Evolutionary conservation across 768 basidiomycete genomes (phyloP).

Genomic region (Tylopilus sp.): DNA sequence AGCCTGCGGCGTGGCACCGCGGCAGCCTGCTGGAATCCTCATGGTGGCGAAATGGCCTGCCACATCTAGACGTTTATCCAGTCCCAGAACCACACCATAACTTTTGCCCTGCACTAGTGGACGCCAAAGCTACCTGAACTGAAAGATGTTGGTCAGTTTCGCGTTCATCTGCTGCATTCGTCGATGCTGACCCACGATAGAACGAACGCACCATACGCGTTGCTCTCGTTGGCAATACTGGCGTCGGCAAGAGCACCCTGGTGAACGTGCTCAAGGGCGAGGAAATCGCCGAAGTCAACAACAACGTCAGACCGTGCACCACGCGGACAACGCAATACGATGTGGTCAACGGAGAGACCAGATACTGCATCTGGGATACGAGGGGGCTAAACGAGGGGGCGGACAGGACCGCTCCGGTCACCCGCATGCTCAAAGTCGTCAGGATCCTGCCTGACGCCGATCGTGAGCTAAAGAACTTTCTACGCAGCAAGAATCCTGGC

Average conservation of each 20-base stretch:
- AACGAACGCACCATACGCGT: slow-evolving; percentile 9
- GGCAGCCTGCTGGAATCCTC: slow-evolving; percentile 18
- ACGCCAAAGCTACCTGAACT: not conserved
- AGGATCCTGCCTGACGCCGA: slow-evolving; percentile 15
- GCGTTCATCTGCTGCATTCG: not conserved
- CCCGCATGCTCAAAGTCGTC: not conserved
- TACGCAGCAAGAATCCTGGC: slow-evolving; percentile 9
- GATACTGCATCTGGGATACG: slow-evolving; percentile 23
- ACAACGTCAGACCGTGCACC: slow-evolving; percentile 22
- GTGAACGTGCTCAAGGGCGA: slow-evolving; percentile 23
- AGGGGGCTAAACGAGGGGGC: slow-evolving; percentile 24
- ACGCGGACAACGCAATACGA: slow-evolving; percentile 1
- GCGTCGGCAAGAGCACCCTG: slow-evolving; percentile 27
- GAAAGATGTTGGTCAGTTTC: slow-evolving; percentile 17
- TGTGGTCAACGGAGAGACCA: slow-evolving; percentile 2
- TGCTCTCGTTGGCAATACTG: slow-evolving; percentile 23
- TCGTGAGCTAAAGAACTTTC: slow-evolving; percentile 13
- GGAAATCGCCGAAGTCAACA: slow-evolving; percentile 12
- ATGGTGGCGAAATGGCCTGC: slow-evolving; percentile 3
- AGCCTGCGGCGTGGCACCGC: slow-evolving; percentile 1
- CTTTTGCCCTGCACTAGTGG: not conserved
- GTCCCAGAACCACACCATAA: not conserved
- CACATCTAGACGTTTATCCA: not conserved
- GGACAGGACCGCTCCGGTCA: not conserved
- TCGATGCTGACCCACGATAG: not conserved